A percentile compares a stretch with the other conserved stretches of the same genome.
These are phyloP conservation scores for Apiotrichum sp. DNA, from an alignment of 1,284 basidiomycete species.

Conservation along the genomic window DNA sequence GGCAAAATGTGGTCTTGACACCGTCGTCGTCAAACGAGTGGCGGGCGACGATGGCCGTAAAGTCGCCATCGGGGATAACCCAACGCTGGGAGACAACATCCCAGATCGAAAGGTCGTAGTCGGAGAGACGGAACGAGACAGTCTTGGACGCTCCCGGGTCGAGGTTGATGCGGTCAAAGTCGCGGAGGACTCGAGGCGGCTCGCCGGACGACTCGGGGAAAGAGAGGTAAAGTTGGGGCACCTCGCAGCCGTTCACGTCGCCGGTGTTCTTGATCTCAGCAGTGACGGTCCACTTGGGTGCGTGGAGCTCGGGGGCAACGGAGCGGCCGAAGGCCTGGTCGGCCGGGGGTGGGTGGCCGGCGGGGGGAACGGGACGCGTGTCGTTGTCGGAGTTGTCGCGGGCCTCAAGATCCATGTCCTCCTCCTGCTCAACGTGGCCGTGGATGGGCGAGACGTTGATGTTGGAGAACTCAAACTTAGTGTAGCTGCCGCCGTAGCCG, in stretches of 20 bases:
- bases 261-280: conserved; percentile 50
- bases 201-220: conserved; percentile 45
- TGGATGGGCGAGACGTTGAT: background rate
- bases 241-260: conserved; percentile 45
- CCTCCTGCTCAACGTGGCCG: background rate
- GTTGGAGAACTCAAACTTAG: conserved; percentile 59
- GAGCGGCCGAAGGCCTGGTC: background rate
- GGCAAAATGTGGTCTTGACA: conserved; percentile 11
- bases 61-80: conserved; percentile 44
- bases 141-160: conserved; percentile 32
- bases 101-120: conserved; percentile 49
- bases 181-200: conserved; percentile 44
- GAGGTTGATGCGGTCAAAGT: conserved; percentile 43
- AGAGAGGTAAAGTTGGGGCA: conserved; percentile 44
- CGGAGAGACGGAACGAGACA: conserved; percentile 40
- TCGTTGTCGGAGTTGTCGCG: background rate
- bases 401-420: background rate
- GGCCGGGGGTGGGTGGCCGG: background rate
- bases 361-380: no score
- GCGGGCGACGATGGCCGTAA: conserved; percentile 33
- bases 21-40: conserved; percentile 16
- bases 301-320: conserved; percentile 31
- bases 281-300: conserved; percentile 39
- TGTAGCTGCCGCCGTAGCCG: conserved; percentile 79
- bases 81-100: conserved; percentile 43